Percentiles rank a stretch among this genome's conserved stretches.
These are phyloP conservation scores for Fistulinella staudtii DNA, from an alignment of 1,284 basidiomycete genomes.

Conservation along the genomic window DNA sequence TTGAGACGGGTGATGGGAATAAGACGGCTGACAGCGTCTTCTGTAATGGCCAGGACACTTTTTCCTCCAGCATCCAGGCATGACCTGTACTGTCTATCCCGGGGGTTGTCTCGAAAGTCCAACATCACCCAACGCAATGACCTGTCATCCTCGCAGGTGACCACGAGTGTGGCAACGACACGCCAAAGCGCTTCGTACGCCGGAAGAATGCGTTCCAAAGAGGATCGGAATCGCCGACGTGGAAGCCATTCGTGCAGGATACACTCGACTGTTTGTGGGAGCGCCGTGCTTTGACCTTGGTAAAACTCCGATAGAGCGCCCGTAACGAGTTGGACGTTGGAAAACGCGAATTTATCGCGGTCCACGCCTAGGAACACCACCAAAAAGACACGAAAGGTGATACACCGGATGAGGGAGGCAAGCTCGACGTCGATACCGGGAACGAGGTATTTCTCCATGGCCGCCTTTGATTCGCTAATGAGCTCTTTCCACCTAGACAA, in stretches of 20 bases:
- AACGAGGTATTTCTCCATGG: slow-evolving; percentile 17
- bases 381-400: slow-evolving; percentile 42
- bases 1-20: slow-evolving; percentile 48
- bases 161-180: slow-evolving; percentile 45
- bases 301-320: slow-evolving; percentile 37
- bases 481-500: slow-evolving; percentile 20
- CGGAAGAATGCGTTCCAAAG: slow-evolving; percentile 51
- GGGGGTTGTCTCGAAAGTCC: slow-evolving; percentile 39
- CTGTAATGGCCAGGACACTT: slow-evolving; percentile 39
- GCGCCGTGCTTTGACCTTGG: slow-evolving; percentile 11
- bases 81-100: slow-evolving; percentile 32
- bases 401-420: slow-evolving; percentile 39
- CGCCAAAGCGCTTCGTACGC: slow-evolving; percentile 61
- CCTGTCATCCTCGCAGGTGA: slow-evolving; percentile 25
- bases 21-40: slow-evolving; percentile 44
- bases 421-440: slow-evolving; percentile 27
- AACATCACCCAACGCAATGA: slow-evolving; percentile 34
- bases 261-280: slow-evolving; percentile 22
- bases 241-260: slow-evolving; percentile 39
- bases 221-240: slow-evolving; percentile 31
- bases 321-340: slow-evolving; percentile 36
- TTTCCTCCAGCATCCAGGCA: slow-evolving; percentile 14
- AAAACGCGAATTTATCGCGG: slow-evolving; percentile 26
- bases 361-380: slow-evolving; percentile 39
- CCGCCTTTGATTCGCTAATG: slow-evolving; percentile 31